These are phyloP conservation scores for Blepharisma stoltei DNA, from an alignment of 73 alveolate species.

Conservation along the genomic window DNA sequence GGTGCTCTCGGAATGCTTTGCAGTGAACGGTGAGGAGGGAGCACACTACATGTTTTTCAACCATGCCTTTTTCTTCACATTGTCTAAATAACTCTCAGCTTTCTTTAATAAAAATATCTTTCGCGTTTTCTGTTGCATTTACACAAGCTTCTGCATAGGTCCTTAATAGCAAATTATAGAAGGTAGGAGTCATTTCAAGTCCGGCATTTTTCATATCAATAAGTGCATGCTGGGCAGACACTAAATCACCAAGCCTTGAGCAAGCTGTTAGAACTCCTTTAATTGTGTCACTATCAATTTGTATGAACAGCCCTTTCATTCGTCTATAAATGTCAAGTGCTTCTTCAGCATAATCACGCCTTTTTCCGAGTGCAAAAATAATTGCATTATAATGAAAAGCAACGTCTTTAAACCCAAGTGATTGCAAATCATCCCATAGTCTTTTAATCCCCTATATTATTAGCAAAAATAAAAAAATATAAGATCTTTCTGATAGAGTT, in stretches of 20 bases:
- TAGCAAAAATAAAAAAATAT: too few species aligned
- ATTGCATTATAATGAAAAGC: conserved; percentile 15
- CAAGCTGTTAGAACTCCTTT: conserved; percentile 14
- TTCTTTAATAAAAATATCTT: conserved; percentile 24
- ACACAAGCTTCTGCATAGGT: neutral
- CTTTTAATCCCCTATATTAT: too few species aligned
- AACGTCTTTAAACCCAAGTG: conserved; percentile 9
- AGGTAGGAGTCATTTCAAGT: neutral
- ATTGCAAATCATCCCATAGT: neutral
- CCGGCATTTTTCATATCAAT: neutral
- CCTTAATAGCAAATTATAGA: neutral
- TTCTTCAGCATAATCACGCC: conserved; percentile 2
- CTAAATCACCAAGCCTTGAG: conserved; percentile 7
- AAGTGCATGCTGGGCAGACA: neutral
- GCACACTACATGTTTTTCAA: neutral
- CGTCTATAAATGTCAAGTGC: neutral
- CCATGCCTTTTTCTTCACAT: conserved; percentile 9
- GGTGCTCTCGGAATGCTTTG: neutral
- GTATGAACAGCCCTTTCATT: neutral
- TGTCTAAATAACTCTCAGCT: neutral
- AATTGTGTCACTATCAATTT: neutral
- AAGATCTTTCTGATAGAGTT: too few species aligned
- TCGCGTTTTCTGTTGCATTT: conserved; percentile 3
- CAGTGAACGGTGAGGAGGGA: neutral
- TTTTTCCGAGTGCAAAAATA: neutral